Evolutionary conservation across 2,329 filamentous ascomycete genomes (phyloP), one percentile per base, ranked within the genome.

Genomic region (Fusarium nematophilum): DNA sequence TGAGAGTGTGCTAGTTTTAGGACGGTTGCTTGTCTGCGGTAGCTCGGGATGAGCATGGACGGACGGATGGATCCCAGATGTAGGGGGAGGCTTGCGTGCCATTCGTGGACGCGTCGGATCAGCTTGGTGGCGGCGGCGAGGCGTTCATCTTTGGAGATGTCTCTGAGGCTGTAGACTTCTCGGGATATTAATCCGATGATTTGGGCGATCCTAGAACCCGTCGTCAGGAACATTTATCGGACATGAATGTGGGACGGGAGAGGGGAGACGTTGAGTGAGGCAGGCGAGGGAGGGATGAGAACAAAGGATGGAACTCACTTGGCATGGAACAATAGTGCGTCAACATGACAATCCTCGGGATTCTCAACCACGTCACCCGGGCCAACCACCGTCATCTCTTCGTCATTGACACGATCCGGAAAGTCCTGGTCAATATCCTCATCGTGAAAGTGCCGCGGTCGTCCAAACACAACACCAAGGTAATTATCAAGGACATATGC

Each of bases 401-500:
- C 81, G 53, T 88, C 85, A 49, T 86, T 84, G 36, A 86, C 77
- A 2, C 75, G 64, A 13, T 79, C 78, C 0, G 86, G 86, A n/a
- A 85, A 76, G 3, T 82, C 79, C 53, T 88, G 86, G 46, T 89
- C 86, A 40, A 87, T 85, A 44, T 89, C 85, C 27, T 87, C 83
- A 37, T 89, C 86, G 42, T 86, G 85, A 21, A 87, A 83, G 11
- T 86, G 78, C 7, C 84, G 72, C 1, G 86, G 86, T 6, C 86
- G 77, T 0, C 86, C 86, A 25, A 88, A 81, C 14, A 87, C 83
- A n/a, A 87, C 83, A 18, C 84, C 83, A 1, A 89, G 73, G 51
- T 88, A 88, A 31, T 85, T 85, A 63, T 89, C 86, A 2, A 89
- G 72, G 1, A 82, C 83, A 64, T 89, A 89, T 0, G 83, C 81